Conservation (phyloP, 768 basidiomycete genomes). For the Amyloporia xantha region DNA sequence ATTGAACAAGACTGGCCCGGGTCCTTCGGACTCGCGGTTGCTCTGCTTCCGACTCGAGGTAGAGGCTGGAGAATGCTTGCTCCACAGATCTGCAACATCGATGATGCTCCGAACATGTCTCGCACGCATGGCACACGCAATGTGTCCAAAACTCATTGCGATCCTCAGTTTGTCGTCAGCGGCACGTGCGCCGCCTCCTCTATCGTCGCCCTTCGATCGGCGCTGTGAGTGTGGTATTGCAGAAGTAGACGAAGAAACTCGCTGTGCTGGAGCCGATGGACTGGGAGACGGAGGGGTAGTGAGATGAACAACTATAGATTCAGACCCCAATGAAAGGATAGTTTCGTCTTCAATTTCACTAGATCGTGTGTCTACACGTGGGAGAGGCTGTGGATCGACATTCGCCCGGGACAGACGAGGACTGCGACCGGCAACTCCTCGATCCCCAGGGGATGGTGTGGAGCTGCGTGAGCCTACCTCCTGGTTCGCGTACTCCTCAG, state of each 20-base stretch:
- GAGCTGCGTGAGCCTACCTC: not conserved
- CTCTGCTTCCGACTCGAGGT: not conserved
- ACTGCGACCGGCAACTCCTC: not conserved
- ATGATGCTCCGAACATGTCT: conserved; percentile 49
- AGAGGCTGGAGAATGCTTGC: conserved; percentile 10
- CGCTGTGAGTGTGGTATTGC: not conserved
- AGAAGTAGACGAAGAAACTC: not conserved
- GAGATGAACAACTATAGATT: conserved; percentile 54
- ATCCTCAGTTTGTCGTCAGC: conserved; percentile 19
- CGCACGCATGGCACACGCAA: conserved; percentile 52
- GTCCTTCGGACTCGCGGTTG: conserved; percentile 10
- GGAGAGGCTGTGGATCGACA: not conserved
- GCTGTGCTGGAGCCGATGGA: not conserved
- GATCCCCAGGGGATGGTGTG: not conserved
- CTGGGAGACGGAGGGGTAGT: conserved; percentile 33
- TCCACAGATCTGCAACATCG: conserved; percentile 22
- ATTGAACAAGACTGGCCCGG: conserved; percentile 18
- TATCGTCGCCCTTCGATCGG: not conserved
- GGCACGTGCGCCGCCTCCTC: not conserved
- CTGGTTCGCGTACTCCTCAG: not conserved
- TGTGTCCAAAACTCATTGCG: conserved; percentile 38
- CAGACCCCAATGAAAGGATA: conserved; percentile 55
- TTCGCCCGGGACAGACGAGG: no score
- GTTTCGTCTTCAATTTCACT: conserved; percentile 33
- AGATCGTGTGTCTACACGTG: not conserved